phyloP scores from a whole-genome alignment of 164 flowering plant genomes.

The Brasenia schreberi region DNA sequence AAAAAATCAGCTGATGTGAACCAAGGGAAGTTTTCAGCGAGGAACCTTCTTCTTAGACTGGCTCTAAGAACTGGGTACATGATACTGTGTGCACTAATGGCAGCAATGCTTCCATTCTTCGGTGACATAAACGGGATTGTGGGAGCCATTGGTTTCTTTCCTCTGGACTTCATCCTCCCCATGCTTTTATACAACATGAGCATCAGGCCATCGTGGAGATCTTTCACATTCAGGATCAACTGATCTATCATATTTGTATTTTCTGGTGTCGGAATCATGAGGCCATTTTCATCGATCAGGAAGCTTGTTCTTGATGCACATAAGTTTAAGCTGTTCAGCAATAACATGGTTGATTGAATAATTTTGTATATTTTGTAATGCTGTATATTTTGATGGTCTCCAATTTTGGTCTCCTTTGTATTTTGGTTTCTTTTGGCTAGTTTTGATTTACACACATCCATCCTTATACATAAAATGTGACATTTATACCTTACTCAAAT shows the following conservation, averaged over 20 bases:
- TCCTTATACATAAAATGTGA: too few relatives aligned
- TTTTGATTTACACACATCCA: too few relatives aligned
- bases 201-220: constrained; percentile 45
- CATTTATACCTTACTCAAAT: too few relatives aligned
- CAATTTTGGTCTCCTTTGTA: too few relatives aligned
- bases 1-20: constrained; percentile 72
- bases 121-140: constrained; percentile 87
- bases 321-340: constrained; percentile 75
- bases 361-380: too few relatives aligned
- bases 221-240: constrained; percentile 50
- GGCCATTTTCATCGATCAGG: constrained; percentile 72
- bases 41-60: constrained; percentile 75
- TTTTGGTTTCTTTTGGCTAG: too few relatives aligned
- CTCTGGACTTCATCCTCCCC: constrained; percentile 87
- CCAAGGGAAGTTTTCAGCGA: constrained; percentile 66
- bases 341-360: constrained; percentile 41
- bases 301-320: constrained; percentile 71
- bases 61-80: constrained; percentile 66
- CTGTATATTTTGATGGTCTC: too few relatives aligned
- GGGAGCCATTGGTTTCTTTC: constrained; percentile 92
- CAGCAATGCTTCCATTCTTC: constrained; percentile 97
- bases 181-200: constrained; percentile 95
- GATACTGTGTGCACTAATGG: constrained; percentile 66
- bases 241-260: constrained; percentile 60
- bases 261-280: constrained; percentile 63